These are phyloP conservation scores for Rhynchosporium agropyri DNA, from an alignment of 2,329 filamentous ascomycete species.

Conservation along the genomic window DNA sequence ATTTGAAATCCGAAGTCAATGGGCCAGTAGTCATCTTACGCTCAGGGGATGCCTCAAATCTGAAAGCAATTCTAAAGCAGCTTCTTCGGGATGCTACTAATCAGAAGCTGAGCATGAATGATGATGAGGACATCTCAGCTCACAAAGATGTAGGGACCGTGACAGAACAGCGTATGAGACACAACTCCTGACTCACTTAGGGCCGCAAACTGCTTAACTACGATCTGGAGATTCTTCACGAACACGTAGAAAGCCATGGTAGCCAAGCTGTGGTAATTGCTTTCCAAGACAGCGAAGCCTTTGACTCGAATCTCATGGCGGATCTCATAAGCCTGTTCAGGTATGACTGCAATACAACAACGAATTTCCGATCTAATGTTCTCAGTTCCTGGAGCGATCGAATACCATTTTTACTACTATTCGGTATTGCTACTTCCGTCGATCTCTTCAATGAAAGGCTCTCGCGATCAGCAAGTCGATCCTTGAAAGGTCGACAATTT, in stretches of 20 bases:
- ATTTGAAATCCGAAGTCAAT: slow-evolving; percentile 50
- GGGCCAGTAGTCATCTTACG: slow-evolving; percentile 67
- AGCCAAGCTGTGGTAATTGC: slow-evolving; percentile 68
- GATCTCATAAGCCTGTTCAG: slow-evolving; percentile 71
- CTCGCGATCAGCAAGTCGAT: slow-evolving; percentile 67
- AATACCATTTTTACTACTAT: slow-evolving; percentile 75
- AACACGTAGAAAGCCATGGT: slow-evolving; percentile 56
- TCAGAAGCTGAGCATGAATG: slow-evolving; percentile 50
- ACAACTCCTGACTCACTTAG: slow-evolving; percentile 42
- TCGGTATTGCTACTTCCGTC: slow-evolving; percentile 80
- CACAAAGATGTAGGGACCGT: slow-evolving; percentile 51
- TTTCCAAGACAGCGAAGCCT: slow-evolving; percentile 81
- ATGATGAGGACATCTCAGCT: slow-evolving; percentile 53
- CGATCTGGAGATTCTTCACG: slow-evolving; percentile 71
- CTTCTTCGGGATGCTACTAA: slow-evolving; percentile 69
- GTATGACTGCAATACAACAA: slow-evolving; percentile 48
- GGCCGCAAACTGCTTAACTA: slow-evolving; percentile 73
- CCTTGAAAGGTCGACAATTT: slow-evolving; percentile 72
- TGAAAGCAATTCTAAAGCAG: slow-evolving; percentile 73
- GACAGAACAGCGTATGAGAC: not conserved
- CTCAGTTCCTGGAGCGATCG: slow-evolving; percentile 68
- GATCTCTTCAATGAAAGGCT: slow-evolving; percentile 78
- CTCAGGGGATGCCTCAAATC: slow-evolving; percentile 71
- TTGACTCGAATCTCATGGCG: slow-evolving; percentile 71
- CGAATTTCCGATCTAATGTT: slow-evolving; percentile 14